Conservation (phyloP, 2,329 filamentous ascomycete genomes). For the Alternaria gaisen region DNA sequence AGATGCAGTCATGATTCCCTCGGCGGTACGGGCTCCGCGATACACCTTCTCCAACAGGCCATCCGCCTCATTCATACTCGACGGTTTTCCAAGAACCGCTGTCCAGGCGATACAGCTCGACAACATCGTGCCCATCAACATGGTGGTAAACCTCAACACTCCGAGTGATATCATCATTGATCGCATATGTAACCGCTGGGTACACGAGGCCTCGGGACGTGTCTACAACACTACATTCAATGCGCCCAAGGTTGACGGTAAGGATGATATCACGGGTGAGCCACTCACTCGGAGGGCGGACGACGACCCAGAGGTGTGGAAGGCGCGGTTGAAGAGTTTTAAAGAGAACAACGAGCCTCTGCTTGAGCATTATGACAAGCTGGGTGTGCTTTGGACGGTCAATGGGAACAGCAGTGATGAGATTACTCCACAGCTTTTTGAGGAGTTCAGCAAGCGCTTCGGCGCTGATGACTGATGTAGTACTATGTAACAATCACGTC, state of each 20-base stretch:
- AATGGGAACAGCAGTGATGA: constrained; percentile 91
- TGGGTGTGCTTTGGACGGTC: constrained; percentile 86
- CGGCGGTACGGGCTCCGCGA: constrained; percentile 44
- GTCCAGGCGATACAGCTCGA: constrained; percentile 81
- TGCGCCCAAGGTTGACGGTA: constrained; percentile 78
- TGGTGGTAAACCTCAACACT: constrained; percentile 86
- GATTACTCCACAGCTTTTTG: constrained; percentile 88
- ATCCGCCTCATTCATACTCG: constrained; percentile 88
- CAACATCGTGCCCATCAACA: constrained; percentile 87
- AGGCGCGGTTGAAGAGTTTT: constrained; percentile 80
- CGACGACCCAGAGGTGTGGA: constrained; percentile 88
- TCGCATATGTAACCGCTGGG: constrained; percentile 90
- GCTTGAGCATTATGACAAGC: constrained; percentile 85
- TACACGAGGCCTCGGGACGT: constrained; percentile 88
- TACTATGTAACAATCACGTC: not conserved
- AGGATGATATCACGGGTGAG: constrained; percentile 92
- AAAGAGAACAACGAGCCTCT: constrained; percentile 85
- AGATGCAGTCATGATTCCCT: constrained; percentile 55
- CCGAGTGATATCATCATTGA: constrained; percentile 87
- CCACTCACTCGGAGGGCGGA: constrained; percentile 81
- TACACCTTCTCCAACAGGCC: constrained; percentile 71
- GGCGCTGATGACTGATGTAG: constrained; percentile 39
- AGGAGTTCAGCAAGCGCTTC: constrained; percentile 84
- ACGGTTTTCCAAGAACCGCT: constrained; percentile 93
- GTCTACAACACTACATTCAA: constrained; percentile 97